Evolutionary conservation across 2,329 filamentous ascomycete genomes (phyloP), one percentile per base, ranked within the genome.

Genomic region (Pezicula radicicola): DNA sequence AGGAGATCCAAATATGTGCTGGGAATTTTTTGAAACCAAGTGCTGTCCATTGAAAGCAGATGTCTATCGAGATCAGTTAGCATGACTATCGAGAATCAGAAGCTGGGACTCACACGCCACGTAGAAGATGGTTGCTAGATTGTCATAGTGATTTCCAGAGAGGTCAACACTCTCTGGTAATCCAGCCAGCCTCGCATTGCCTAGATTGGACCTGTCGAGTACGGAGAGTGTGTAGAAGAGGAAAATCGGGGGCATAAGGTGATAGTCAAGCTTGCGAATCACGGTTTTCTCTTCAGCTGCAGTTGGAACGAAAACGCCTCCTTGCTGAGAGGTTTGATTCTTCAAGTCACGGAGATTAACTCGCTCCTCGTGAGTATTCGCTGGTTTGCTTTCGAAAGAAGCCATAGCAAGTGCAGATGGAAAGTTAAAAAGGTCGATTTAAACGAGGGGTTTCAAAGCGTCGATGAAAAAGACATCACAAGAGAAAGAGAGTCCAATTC

Each of bases 111-210:
- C 27, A 54, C 52, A 68, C 3, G 65, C 62, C 9, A 67, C 60
- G 46, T 68, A 68, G 48, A 68, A 68, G 8, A 59, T 58, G 10
- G 64, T 67, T 28, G 66, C 58, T 21, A 67, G 51, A 64, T 63
- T 67, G 39, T 64, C 60, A 41, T 66, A 68, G 58, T 55, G 60
- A 42, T 64, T 55, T 13, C 83, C 76, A 33, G 19, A 52, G 9
- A 81, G 65, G 19, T 72, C 52, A 19, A 81, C 69, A 43, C 77
- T 75, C 39, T 74, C 63, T 48, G 68, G 57, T 75, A 79, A 78
- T 35, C 76, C 76, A 5, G 76, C 75, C 47, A 77, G 74, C 54
- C 71, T 68, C 1, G 77, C 77, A 69, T 79, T 79, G 46, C 75
- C 73, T 33, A 76, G 71, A 55, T 78, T 78, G 46, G 70, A 72